Evolutionary conservation across 176 grass and related monocot genomes (phyloP).

Genomic region (Poa pratensis): DNA sequence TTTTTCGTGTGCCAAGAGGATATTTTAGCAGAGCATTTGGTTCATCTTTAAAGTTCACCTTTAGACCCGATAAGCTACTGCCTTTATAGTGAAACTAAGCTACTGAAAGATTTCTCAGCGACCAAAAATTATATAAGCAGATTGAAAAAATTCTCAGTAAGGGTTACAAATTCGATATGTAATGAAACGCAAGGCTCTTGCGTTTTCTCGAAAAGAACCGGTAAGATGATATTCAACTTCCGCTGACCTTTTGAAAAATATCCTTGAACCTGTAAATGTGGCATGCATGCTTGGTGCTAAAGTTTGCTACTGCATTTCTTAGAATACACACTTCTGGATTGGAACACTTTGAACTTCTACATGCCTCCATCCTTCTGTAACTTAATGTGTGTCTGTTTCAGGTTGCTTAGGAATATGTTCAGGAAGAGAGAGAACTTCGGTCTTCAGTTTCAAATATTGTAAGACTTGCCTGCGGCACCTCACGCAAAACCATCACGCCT

Average conservation of each 20-base stretch:
- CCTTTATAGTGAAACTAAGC: neutral
- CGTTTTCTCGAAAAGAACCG: no score
- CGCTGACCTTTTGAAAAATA: neutral
- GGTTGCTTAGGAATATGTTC: slow-evolving; percentile 36
- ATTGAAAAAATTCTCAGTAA: neutral
- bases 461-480: neutral
- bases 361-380: slow-evolving; percentile 6
- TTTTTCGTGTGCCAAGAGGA: neutral
- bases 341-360: neutral
- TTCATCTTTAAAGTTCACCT: neutral
- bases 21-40: neutral
- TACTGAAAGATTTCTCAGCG: neutral
- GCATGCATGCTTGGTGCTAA: neutral
- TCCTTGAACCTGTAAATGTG: neutral
- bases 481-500: neutral
- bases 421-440: neutral
- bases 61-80: neutral
- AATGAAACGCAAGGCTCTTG: no score
- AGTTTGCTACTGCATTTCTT: neutral
- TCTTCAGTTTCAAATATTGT: slow-evolving; percentile 18
- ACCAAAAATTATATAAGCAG: neutral
- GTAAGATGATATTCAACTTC: neutral
- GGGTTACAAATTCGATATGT: neutral
- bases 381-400: slow-evolving; percentile 27
- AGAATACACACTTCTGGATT: neutral